These are phyloP conservation scores for Davidsoniella neocaledoniae DNA, from an alignment of 2,329 filamentous ascomycete genomes.

Conservation along the genomic window DNA sequence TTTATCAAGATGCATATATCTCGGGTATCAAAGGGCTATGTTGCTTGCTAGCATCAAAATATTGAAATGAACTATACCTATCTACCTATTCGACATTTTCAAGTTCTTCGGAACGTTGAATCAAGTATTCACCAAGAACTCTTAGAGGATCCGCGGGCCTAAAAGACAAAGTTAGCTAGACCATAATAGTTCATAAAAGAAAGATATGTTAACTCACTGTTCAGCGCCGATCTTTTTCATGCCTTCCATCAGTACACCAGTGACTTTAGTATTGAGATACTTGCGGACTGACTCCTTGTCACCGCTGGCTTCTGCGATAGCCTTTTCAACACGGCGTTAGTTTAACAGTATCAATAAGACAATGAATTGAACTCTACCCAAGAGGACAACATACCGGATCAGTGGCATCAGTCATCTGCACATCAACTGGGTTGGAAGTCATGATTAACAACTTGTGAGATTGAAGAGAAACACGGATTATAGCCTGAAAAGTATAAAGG, in stretches of 20 bases:
- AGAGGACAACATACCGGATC: conserved; percentile 1
- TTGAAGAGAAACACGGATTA: no score
- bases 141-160: conserved; percentile 52
- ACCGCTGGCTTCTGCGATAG: conserved; percentile 27
- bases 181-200: not conserved
- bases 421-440: conserved; percentile 6
- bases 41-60: not conserved
- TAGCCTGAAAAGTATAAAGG: no score
- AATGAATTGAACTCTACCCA: not conserved
- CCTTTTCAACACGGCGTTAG: conserved; percentile 22
- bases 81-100: conserved; percentile 24
- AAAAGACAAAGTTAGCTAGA: not conserved
- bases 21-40: not conserved
- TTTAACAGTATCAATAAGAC: not conserved
- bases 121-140: conserved; percentile 51
- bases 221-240: conserved; percentile 59
- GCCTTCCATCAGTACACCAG: conserved; percentile 50
- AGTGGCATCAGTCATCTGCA: conserved; percentile 10
- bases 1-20: not conserved
- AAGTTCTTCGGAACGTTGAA: conserved; percentile 50
- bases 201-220: conserved; percentile 34
- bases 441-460: not conserved
- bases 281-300: conserved; percentile 51
- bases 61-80: not conserved
- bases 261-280: conserved; percentile 57